phyloP scores from a whole-genome alignment of 805 yeast species.

The Kazachstania africana region DNA sequence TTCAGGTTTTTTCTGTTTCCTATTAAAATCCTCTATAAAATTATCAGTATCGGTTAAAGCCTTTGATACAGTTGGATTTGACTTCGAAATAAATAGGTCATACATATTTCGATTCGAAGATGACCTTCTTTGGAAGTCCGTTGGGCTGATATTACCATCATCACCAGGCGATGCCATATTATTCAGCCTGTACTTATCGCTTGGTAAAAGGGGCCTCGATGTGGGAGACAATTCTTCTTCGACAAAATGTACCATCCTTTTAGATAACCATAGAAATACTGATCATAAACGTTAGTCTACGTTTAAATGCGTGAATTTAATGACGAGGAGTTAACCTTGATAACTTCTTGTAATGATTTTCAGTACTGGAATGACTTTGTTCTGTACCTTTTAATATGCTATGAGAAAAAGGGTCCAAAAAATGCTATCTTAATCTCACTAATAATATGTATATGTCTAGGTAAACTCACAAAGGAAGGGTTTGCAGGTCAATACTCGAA shows the following conservation, averaged over 20 bases:
- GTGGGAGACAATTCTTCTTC: slow-evolving; percentile 1
- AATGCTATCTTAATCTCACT: too few relatives aligned
- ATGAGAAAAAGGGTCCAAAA: too few relatives aligned
- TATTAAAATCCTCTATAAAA: slow-evolving; percentile 17
- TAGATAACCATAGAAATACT: too few relatives aligned
- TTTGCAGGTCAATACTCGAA: too few relatives aligned
- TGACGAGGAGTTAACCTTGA: too few relatives aligned
- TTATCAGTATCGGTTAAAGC: slow-evolving; percentile 25
- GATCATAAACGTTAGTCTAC: too few relatives aligned
- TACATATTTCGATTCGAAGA: slow-evolving; percentile 16
- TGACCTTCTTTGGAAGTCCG: slow-evolving; percentile 8
- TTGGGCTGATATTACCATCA: not conserved
- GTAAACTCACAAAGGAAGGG: too few relatives aligned
- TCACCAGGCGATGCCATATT: not conserved
- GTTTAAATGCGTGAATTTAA: too few relatives aligned
- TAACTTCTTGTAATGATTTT: too few relatives aligned
- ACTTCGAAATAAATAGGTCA: slow-evolving; percentile 5
- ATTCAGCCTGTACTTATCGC: slow-evolving; percentile 14
- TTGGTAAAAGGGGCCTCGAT: slow-evolving; percentile 21
- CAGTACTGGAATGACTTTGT: too few relatives aligned
- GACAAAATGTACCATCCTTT: slow-evolving; percentile 1
- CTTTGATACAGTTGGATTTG: slow-evolving; percentile 9
- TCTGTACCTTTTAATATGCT: too few relatives aligned
- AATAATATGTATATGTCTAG: too few relatives aligned
- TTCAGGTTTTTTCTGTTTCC: slow-evolving; percentile 1